Base-by-base conservation (phyloP, 2,329 filamentous ascomycete genomes). In the Colletotrichum liriopes region DNA sequence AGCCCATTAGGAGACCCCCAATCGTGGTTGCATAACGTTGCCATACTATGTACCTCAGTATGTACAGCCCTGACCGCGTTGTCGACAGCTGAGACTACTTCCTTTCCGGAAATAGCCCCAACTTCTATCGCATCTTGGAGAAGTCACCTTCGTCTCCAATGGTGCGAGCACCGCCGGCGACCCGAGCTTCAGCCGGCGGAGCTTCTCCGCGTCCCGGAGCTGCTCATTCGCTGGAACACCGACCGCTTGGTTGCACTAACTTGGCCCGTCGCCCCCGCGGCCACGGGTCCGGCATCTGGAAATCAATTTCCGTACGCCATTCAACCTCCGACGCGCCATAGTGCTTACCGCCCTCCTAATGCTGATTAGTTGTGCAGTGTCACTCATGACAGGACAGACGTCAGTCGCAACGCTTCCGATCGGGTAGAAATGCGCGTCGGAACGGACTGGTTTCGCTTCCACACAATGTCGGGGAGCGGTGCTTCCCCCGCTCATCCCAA, bases 131-230 rank as follows among this genome's bases (percentile, higher is more conserved):
- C 7, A 12, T 54, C 47, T 54, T 35, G 14, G 51, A 35, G 29
- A 32, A 55, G 51, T 37, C 29, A 55, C 29, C 51, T 3, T 54
- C 29, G 29, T 32, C 29, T 32, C 29, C 29, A 32, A 37, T 37
- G 8, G 35, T 37, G 8, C 35, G 35, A 37, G 35, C 35, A 37
- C 2, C 8, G 20, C 43, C 43, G 43, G 20, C 47, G 29, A 29
- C 4, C 41, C 49, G 47, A 47, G 23, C 39, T 39, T 55, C 39
- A 39, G 20, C 39, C 63, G 47, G 45, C 39, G 67, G 67, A 67
- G 29, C 14, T 58, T 47, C 39, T 56, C 62, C 61, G 47, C 60
- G 3, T 58, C 35, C 12, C n/a, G 35, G n/a, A 8, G 45, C 39
- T 29, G 56, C 23, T 52, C 11, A 18, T 43, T 29, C 4, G 55